Base-by-base conservation (phyloP, 768 basidiomycete genomes). In the Podaxis sp. region DNA sequence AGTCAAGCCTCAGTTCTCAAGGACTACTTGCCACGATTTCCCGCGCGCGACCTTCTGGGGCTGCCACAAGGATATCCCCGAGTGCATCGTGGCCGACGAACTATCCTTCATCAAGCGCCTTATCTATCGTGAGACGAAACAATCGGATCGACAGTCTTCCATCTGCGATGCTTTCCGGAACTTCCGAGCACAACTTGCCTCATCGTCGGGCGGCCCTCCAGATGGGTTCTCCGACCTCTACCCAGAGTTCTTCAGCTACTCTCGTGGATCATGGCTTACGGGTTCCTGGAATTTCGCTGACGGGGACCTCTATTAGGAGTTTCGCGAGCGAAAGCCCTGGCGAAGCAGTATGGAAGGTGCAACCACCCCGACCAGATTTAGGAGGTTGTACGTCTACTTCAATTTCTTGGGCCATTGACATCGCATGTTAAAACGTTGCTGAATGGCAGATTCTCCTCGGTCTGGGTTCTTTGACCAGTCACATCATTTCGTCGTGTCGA, bases 391-490 rank as follows among this genome's bases (percentile, higher is more conserved):
- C 24, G 48, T 50, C 12, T 22, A 26, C 24, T 24, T 2, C 10
- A 26, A 24, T 2, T 50, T 50, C 24, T 24, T 20, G 3, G 40
- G 17, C 17, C 4, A 17, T 41, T 44, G 5, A 44, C n/a, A 5
- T 15, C 5, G 41, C 15, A 44, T n/a, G 41, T 49, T 54, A 22
- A 52, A n/a, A 7, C 36, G 30, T 33, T 37, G 13, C 22, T n/a
- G 20, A 8, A 20, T 12, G 8, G 7, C 37, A 55, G 54, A 4
- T 2, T 10, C n/a, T 20, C 7, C 54, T 22, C 20, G 22, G 40
- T 12, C 54, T 20, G 50, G 58, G 6, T 50, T 59, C 36, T 59
- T 59, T 17, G 37, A 38, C 22, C 58, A 40, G 12, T 50, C 58
- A 10, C 58, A 59, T 40, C 15, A 59, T 59, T 50, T 59, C 12